phyloP scores from a whole-genome alignment of 78 protist genomes.

The Dictyostelium intermedium region DNA sequence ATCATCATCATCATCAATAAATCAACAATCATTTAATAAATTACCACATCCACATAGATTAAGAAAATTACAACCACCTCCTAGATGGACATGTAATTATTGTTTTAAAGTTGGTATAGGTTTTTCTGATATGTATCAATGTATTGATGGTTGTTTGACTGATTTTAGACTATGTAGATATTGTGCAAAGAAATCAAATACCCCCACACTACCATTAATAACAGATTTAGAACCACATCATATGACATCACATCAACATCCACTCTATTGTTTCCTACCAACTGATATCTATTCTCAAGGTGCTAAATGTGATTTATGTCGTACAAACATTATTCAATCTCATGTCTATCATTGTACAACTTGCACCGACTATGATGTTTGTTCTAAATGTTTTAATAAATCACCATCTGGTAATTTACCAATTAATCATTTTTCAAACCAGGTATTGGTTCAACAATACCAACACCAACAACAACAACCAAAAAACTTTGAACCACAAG shows the following conservation, averaged over 20 bases:
- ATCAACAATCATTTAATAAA: neutral
- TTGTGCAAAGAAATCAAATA: neutral
- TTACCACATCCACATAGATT: neutral
- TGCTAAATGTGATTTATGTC: neutral
- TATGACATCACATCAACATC: neutral
- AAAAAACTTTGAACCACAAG: neutral
- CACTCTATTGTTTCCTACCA: neutral
- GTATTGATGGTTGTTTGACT: neutral
- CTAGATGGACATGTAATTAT: neutral
- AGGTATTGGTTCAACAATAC: neutral
- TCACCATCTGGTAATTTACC: neutral
- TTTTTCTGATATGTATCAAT: neutral
- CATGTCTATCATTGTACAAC: conserved; percentile 22
- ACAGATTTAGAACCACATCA: neutral
- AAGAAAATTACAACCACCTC: neutral
- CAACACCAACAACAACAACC: neutral
- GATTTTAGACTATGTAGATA: neutral
- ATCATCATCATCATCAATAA: neutral
- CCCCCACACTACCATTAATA: neutral
- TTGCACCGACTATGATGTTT: neutral
- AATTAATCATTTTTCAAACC: neutral
- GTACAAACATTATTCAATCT: neutral
- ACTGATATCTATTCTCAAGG: neutral
- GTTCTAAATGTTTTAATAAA: conserved; percentile 18
- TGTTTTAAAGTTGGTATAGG: neutral